Evolutionary conservation across 2,329 filamentous ascomycete genomes (phyloP).

Genomic region (Elsinoe ampelina): DNA sequence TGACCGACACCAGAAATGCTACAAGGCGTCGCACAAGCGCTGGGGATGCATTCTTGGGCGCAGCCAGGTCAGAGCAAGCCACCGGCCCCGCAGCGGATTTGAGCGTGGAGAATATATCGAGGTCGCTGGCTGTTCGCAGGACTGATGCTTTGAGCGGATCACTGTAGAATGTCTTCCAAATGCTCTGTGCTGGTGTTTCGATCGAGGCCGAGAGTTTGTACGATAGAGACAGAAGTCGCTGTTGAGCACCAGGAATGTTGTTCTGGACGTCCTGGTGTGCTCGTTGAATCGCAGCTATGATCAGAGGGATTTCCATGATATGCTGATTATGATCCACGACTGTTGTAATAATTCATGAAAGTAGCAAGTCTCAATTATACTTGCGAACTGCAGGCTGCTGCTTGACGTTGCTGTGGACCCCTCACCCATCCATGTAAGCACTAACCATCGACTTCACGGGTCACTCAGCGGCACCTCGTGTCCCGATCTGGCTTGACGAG

Average conservation of each 20-base stretch:
- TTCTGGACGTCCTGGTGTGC: background rate
- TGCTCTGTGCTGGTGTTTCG: slow-evolving; percentile 3
- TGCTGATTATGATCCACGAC: background rate
- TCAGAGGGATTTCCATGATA: background rate
- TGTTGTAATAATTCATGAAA: background rate
- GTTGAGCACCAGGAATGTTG: background rate
- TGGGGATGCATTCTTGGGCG: slow-evolving; percentile 13
- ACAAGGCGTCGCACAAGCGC: slow-evolving; percentile 15
- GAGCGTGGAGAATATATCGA: slow-evolving; percentile 4
- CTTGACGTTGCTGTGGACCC: too few relatives aligned
- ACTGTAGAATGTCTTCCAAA: background rate
- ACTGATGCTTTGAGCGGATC: background rate
- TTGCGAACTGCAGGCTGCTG: too few relatives aligned
- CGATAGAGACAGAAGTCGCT: background rate
- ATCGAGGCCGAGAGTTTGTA: background rate
- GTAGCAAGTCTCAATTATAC: background rate
- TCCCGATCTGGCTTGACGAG: too few relatives aligned
- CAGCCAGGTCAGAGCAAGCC: slow-evolving; percentile 4
- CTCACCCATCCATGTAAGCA: too few relatives aligned
- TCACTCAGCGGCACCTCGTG: too few relatives aligned
- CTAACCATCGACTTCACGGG: too few relatives aligned
- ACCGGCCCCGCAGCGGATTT: background rate
- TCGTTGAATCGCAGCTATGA: background rate
- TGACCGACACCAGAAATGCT: slow-evolving; percentile 14
- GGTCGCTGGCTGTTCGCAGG: background rate